Evolutionary conservation across 2,329 filamentous ascomycete species (phyloP).

Genomic region (Aspergillus sp.): DNA sequence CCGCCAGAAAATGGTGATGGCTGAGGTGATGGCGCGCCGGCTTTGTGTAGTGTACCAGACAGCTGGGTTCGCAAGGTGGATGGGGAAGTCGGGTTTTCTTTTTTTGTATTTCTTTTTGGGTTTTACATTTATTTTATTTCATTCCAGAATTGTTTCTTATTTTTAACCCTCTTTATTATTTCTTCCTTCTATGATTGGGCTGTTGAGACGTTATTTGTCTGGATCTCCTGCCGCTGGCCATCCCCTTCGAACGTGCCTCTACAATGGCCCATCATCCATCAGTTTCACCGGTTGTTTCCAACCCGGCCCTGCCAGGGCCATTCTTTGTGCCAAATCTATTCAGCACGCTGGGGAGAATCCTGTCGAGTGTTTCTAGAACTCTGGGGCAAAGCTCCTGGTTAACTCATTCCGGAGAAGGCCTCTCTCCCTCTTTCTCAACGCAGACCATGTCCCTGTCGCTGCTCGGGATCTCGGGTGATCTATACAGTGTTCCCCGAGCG

Average conservation of each 20-base stretch:
- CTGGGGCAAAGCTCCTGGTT: background rate
- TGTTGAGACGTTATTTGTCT: slow-evolving; percentile 4
- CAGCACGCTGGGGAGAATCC: background rate
- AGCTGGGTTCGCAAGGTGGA: background rate
- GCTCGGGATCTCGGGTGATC: too few species aligned
- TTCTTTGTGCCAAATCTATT: slow-evolving; percentile 9
- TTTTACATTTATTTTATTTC: slow-evolving; percentile 15
- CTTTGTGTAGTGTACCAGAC: slow-evolving; percentile 22
- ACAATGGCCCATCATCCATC: background rate
- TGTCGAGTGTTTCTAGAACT: slow-evolving; percentile 1
- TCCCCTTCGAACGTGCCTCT: background rate
- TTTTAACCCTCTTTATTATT: slow-evolving; percentile 10
- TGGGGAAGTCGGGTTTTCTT: slow-evolving; percentile 7
- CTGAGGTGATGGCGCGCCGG: slow-evolving; percentile 1
- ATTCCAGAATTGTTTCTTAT: slow-evolving; percentile 15
- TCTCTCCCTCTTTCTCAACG: background rate
- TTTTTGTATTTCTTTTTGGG: slow-evolving; percentile 7
- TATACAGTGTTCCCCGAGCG: too few species aligned
- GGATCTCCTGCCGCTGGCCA: background rate
- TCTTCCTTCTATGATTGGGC: slow-evolving; percentile 7
- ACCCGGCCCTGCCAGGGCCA: background rate
- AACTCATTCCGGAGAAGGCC: background rate
- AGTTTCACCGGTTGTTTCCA: slow-evolving; percentile 11
- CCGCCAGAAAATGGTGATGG: background rate
- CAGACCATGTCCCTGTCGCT: background rate